phyloP scores from a whole-genome alignment of 2,329 filamentous ascomycete genomes.

The Tolypocladium album region DNA sequence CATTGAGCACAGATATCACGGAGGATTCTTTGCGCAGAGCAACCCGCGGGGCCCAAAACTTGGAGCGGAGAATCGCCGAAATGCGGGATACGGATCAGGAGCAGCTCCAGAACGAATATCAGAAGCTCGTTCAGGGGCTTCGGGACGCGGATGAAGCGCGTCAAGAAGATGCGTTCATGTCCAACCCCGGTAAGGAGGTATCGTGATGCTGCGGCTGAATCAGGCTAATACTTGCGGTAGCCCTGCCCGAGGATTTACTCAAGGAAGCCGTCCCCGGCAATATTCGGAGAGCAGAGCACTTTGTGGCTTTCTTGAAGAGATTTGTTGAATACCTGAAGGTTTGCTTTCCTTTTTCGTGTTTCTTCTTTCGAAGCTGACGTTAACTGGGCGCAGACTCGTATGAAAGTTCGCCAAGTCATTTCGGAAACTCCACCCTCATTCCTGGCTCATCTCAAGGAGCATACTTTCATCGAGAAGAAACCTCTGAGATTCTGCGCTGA shows the following conservation, averaged over 20 bases:
- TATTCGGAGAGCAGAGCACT: conserved; percentile 90
- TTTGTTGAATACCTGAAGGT: conserved; percentile 95
- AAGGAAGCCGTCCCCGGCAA: conserved; percentile 96
- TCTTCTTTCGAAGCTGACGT: not conserved
- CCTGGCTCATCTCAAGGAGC: conserved; percentile 81
- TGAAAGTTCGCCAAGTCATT: conserved; percentile 97
- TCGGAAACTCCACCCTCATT: conserved; percentile 95
- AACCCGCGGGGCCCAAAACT: conserved; percentile 77
- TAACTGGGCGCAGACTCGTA: conserved; percentile 54
- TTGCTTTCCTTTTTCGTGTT: not conserved
- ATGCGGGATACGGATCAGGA: conserved; percentile 95
- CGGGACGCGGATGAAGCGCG: conserved; percentile 80
- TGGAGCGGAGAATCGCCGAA: conserved; percentile 82
- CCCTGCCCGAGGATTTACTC: conserved; percentile 82
- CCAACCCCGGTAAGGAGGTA: conserved; percentile 57
- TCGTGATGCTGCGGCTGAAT: not conserved
- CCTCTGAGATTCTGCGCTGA: conserved; percentile 91
- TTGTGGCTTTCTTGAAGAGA: conserved; percentile 84
- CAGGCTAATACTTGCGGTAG: conserved; percentile 26
- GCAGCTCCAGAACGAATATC: conserved; percentile 89
- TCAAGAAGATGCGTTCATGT: conserved; percentile 93
- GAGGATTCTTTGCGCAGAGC: conserved; percentile 90
- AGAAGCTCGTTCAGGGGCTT: conserved; percentile 87
- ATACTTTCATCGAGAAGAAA: conserved; percentile 97
- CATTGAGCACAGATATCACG: conserved; percentile 90